These are phyloP conservation scores for Chalciporus sphaerocephalus DNA, from an alignment of 768 basidiomycete genomes.

Conservation along the genomic window DNA sequence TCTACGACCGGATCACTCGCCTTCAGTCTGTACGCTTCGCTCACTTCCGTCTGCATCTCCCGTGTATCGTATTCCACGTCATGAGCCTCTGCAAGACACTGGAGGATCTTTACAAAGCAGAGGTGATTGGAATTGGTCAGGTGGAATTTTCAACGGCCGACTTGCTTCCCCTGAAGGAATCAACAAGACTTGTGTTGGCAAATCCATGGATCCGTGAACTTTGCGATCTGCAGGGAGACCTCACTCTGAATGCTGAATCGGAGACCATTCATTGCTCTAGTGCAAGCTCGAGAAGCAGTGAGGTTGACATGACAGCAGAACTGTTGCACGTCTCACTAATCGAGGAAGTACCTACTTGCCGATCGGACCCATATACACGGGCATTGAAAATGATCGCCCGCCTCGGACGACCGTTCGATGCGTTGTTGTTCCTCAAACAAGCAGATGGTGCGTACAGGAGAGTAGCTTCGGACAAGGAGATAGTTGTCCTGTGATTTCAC, in stretches of 20 bases:
- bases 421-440: neutral
- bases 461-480: neutral
- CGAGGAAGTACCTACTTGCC: neutral
- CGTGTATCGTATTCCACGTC: neutral
- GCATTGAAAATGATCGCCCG: neutral
- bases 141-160: neutral
- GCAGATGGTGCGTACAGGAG: neutral
- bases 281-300: neutral
- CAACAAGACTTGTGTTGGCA: neutral
- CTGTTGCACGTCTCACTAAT: neutral
- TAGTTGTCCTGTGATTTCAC: too few species aligned
- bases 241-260: neutral
- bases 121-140: neutral
- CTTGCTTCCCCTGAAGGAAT: neutral
- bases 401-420: neutral
- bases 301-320: neutral
- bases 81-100: neutral
- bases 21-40: neutral
- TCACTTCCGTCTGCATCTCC: neutral
- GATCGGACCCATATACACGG: neutral
- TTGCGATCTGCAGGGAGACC: neutral
- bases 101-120: neutral
- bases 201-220: constrained; percentile 3
- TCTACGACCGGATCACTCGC: neutral
- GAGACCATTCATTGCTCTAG: neutral